Percentiles rank a stretch among this genome's conserved stretches.
phyloP scores from a whole-genome alignment of 2,329 filamentous ascomycete species.

The Cercospora zeina region DNA sequence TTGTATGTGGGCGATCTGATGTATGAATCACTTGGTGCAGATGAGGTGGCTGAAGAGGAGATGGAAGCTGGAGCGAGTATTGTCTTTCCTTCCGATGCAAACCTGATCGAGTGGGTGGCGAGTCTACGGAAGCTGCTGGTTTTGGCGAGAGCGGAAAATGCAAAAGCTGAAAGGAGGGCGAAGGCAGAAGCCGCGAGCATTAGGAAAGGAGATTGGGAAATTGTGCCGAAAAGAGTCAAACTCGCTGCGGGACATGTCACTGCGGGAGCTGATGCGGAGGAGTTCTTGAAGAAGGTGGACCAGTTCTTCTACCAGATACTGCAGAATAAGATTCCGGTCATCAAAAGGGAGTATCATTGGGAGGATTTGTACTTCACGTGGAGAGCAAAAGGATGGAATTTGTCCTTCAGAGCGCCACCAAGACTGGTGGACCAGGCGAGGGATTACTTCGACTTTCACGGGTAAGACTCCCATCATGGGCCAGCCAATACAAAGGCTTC shows the following conservation, averaged over 20 bases:
- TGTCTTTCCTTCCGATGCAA: conserved; percentile 44
- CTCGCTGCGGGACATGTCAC: conserved; percentile 44
- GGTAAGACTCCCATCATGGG: not conserved
- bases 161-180: conserved; percentile 23
- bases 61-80: conserved; percentile 31
- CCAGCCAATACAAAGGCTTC: not conserved
- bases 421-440: conserved; percentile 37
- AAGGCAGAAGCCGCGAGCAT: conserved; percentile 20
- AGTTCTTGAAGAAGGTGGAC: conserved; percentile 42
- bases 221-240: conserved; percentile 31
- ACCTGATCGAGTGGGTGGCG: conserved; percentile 44
- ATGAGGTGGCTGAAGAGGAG: not conserved
- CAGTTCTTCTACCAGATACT: conserved; percentile 41
- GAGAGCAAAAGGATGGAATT: conserved; percentile 40
- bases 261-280: conserved; percentile 41
- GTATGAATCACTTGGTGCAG: conserved; percentile 42
- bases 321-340: conserved; percentile 40
- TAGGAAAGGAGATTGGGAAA: conserved; percentile 28
- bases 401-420: conserved; percentile 43
- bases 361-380: conserved; percentile 43
- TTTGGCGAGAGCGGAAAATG: conserved; percentile 42
- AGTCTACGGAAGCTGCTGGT: conserved; percentile 42
- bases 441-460: conserved; percentile 35
- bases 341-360: conserved; percentile 33
- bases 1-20: conserved; percentile 52